Evolutionary conservation across 169 alveolate species (phyloP).

Genomic region (Eimeria necatrix): DNA sequence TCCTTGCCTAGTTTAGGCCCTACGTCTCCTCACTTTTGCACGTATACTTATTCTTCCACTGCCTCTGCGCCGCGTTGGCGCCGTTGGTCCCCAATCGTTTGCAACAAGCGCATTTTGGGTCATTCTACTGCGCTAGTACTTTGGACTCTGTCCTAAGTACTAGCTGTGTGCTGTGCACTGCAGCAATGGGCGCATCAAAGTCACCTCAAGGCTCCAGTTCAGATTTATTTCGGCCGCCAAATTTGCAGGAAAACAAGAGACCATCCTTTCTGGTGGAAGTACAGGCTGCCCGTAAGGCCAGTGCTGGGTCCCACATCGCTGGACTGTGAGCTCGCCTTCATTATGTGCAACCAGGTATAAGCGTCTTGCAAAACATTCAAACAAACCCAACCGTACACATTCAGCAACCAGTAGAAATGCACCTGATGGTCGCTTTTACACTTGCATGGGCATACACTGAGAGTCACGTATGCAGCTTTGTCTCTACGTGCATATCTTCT

Average conservation of each 20-base stretch:
- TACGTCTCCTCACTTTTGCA: too few species aligned
- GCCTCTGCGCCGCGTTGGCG: background rate
- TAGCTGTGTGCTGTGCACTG: background rate
- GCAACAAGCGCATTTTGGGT: background rate
- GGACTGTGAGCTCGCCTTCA: constrained; percentile 97
- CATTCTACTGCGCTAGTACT: background rate
- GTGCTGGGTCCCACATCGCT: constrained; percentile 99
- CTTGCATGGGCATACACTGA: too few species aligned
- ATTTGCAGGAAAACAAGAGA: constrained; percentile 15
- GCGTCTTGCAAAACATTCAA: too few species aligned
- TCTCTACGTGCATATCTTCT: too few species aligned
- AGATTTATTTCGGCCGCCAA: constrained; percentile 34
- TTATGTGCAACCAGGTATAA: constrained; percentile 93
- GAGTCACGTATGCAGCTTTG: too few species aligned
- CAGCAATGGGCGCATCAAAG: background rate
- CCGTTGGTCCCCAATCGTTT: background rate
- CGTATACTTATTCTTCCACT: background rate
- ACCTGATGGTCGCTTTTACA: too few species aligned
- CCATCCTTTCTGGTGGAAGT: constrained; percentile 92
- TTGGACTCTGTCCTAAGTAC: background rate
- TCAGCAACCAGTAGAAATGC: too few species aligned
- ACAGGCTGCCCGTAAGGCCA: constrained; percentile 94
- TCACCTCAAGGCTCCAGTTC: background rate
- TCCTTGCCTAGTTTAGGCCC: too few species aligned
- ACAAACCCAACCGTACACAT: too few species aligned